phyloP scores from a whole-genome alignment of 257 asterid species.

The Parsonsia alboflavescens region DNA sequence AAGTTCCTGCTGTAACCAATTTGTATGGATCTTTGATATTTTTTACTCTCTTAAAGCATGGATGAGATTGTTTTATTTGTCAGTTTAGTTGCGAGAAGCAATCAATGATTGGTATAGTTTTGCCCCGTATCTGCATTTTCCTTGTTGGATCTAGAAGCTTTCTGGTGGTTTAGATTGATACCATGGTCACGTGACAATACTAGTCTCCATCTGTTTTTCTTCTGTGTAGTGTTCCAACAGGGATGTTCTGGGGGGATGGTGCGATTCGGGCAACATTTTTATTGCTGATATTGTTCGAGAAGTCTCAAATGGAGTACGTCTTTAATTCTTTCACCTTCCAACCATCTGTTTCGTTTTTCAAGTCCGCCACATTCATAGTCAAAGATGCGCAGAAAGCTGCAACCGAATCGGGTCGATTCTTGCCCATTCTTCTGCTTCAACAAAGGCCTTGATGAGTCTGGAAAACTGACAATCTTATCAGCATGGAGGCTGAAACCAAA shows the following conservation, averaged over 20 bases:
- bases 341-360: not conserved
- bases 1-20: not conserved
- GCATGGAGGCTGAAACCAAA: not conserved
- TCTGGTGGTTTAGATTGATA: not conserved
- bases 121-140: no score
- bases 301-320: constrained; percentile 2
- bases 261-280: constrained; percentile 40
- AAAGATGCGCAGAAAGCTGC: not conserved
- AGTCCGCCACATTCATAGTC: not conserved
- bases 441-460: not conserved
- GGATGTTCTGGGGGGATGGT: constrained; percentile 44
- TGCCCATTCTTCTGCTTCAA: not conserved
- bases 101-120: no score
- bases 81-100: no score
- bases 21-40: not conserved
- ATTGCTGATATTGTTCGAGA: constrained; percentile 30
- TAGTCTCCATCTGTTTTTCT: not conserved
- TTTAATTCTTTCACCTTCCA: not conserved
- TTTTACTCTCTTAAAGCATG: no score
- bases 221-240: constrained; percentile 23
- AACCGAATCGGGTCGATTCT: not conserved
- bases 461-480: not conserved
- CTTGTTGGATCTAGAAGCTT: no score
- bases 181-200: not conserved
- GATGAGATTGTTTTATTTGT: no score